Evolutionary conservation across 2,329 filamentous ascomycete species (phyloP), one percentile per base, ranked within the genome.

Genomic region (Trichoderma atroviride): DNA sequence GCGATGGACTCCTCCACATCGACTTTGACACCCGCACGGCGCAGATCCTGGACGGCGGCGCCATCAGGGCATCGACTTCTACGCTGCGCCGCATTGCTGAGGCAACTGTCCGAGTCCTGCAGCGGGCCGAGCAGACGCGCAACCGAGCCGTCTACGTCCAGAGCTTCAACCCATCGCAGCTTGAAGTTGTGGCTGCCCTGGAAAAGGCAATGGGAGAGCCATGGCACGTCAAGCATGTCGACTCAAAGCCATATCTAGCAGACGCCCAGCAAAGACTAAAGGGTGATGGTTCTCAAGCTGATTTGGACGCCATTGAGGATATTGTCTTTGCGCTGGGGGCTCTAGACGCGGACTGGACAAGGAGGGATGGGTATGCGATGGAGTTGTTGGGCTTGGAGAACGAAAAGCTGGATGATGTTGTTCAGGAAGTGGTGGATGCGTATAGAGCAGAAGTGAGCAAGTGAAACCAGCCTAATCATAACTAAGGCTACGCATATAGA

Each of bases 41-140:
- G 2, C 80, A 77, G 1, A 77, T 89, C 5, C 83, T 83, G 19
- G 85, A 89, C 73, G 84, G 82, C 2, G 88, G 88, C 3, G 79
- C 86, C 58, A 75, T 77, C 3, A 74, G 75, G 4, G 84, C 88
- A 72, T 85, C 83, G 22, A 71, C 81, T 4, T 86, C 87, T 0
- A 86, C 83, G 0, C 79, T 89, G 5, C 74, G 75, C 0, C 80
- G 83, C 5, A 77, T 89, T 9, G 87, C 78, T 0, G 79, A 83
- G 66, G 83, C 82, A 1, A 81, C 88, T 1, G 83, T 83, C 0
- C 82, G 82, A 0, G 79, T 87, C 1, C 78, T 90, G 70, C 75
- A 78, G 37, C 79, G 85, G n/a, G 81, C 80, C 0, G 82, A 84
- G 5, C 79, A 82, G 72, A 88, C 86, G 1, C 81, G 80, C 73